Base-by-base conservation (phyloP, 139 green algal species). In the Desmodesmus armatus region DNA sequence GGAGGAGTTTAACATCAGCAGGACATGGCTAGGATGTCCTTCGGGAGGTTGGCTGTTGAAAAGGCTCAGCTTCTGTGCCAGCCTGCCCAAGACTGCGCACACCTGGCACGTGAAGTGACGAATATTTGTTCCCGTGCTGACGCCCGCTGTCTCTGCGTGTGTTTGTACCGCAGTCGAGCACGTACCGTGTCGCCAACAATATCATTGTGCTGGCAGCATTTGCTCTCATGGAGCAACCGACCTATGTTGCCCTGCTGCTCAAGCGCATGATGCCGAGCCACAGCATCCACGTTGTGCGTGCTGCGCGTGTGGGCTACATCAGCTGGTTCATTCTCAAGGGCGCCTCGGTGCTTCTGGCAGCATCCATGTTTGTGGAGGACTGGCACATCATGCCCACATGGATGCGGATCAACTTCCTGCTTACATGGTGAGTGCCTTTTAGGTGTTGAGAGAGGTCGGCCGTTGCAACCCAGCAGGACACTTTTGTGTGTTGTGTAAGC, bases 321-420 rank as follows among this genome's bases (percentile, higher is more conserved):
- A 76, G 43, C 43, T 84, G 78, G 78, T 84, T 84, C 51, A 31
- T 21, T 2, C 39, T 77, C 7, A 84, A 84, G 43, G 23, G 3
- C 27, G 21, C 41, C 5, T 84, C 78, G 1, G n/a, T 84, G 1
- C 11, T 55, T 3, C 37, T 84, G 37, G 78, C 62, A 33, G 37
- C 31, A 27, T 9, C 27, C 17, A 37, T 76, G 63, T 67, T 84
- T 11, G 37, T 77, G 9, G 43, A 51, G 5, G 78, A 84, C 31
- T 84, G 78, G 78, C 43, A 76, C 13, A 4, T 84, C 13, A 84
- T 84, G 78, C 78, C 78, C n/a, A 76, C 37, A 13, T 84, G 78
- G 78, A 51, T 76, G 2, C n/a, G 49, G 31, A 13, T 84, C 7
- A 77, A 76, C 62, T 84, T 84, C 53, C 40, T 66, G 2, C 2